These are phyloP conservation scores for Lactifluus piperatus DNA, from an alignment of 768 basidiomycete genomes.

Conservation along the genomic window DNA sequence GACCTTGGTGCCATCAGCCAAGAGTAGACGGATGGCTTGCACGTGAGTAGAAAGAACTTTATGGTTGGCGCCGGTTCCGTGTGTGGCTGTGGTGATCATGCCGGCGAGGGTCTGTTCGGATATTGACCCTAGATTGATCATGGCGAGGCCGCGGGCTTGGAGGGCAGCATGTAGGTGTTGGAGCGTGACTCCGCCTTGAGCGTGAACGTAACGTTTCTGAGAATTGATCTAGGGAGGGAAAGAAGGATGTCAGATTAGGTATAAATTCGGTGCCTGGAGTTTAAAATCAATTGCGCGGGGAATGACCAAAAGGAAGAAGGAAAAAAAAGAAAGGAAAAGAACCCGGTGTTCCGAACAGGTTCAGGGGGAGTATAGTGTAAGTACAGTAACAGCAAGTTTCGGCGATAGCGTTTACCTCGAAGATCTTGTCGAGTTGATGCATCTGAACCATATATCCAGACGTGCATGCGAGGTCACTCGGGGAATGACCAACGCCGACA, in stretches of 20 bases:
- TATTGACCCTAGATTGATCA: slow-evolving; percentile 92
- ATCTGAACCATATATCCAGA: slow-evolving; percentile 79
- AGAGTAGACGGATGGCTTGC: slow-evolving; percentile 60
- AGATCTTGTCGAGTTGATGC: slow-evolving; percentile 56
- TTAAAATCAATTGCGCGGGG: slow-evolving; percentile 1
- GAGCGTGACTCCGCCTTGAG: slow-evolving; percentile 74
- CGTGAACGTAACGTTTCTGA: slow-evolving; percentile 57
- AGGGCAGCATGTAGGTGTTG: slow-evolving; percentile 64
- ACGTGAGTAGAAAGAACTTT: slow-evolving; percentile 80
- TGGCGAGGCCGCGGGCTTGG: slow-evolving; percentile 59
- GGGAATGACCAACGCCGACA: slow-evolving; percentile 87
- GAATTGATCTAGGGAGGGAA: slow-evolving; percentile 49
- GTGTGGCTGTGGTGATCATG: slow-evolving; percentile 88
- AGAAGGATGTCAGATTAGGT: slow-evolving; percentile 17
- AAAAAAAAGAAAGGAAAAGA: neutral
- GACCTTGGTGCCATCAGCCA: slow-evolving; percentile 66
- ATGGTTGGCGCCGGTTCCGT: slow-evolving; percentile 79
- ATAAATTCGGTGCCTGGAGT: slow-evolving; percentile 12
- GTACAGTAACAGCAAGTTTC: slow-evolving; percentile 7
- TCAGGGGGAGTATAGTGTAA: neutral
- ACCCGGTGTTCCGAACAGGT: neutral
- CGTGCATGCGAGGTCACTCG: slow-evolving; percentile 90
- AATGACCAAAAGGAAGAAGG: neutral
- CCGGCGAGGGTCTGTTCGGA: slow-evolving; percentile 94
- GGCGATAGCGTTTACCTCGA: slow-evolving; percentile 56